Base-by-base conservation (phyloP, 2,329 filamentous ascomycete species). In the Xylaria arbuscula region DNA sequence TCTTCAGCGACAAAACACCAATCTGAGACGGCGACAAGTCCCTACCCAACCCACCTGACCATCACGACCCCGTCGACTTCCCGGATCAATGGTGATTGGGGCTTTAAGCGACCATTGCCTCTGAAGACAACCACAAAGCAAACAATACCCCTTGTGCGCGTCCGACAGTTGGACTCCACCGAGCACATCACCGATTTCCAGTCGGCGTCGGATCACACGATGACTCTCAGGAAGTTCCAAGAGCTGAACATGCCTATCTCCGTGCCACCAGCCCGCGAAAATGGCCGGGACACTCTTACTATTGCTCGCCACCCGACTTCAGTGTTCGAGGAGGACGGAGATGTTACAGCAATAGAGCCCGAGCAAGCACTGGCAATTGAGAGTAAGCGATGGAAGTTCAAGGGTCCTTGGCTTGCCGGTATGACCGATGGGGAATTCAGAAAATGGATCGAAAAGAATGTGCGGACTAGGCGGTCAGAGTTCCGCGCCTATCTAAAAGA, bases 101-200 rank as follows among this genome's bases (percentile, higher is more conserved):
- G 95, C 15, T 83, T 98, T 75, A 98, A 98, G 83, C 86, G 95
- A 64, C 86, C 93, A 0, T 84, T 98, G 6, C 95, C 95, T 1
- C 82, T 91, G 9, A 91, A 91, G 78, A 90, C 91, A 2, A 94
- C 93, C 5, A 88, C 89, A 22, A 88, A 88, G 62, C 89, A 89
- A 7, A 89, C 90, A 7, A 90, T 89, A n/a, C 92, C 94, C 10
- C 84, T 92, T 58, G 87, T 97, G 62, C 89, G 93, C 72, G 82
- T 98, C 73, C 90, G 89, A 75, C 87, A 91, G 68, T 86, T 97
- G 72, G 95, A 98, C 83, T 92, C 93, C 1, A 87, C 90, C 74
- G 94, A 98, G 81, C 92, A 94, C 78, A 87, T 98, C 73, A 97
- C 94, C 77, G 94, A 98, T 77, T 98, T 94, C 80, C 86, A 89